These are phyloP conservation scores for Phytopythium vexans DNA, from an alignment of 352 stramenopile genomes.

Conservation along the genomic window DNA sequence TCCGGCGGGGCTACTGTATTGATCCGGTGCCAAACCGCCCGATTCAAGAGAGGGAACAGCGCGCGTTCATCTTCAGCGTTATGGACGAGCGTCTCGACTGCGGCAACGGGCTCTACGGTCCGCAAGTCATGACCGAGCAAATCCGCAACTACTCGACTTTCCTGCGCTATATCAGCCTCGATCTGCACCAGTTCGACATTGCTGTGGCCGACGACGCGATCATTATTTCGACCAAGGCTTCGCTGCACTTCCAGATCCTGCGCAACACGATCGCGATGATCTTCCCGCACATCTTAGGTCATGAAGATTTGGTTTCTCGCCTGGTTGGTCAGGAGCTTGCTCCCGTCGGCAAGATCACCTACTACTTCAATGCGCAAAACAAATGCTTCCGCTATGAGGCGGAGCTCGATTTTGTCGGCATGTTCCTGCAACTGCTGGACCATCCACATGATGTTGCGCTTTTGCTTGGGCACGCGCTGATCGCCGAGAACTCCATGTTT, in stretches of 20 bases:
- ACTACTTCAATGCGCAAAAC: conserved; percentile 31
- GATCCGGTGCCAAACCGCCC: conserved; percentile 9
- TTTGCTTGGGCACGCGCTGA: conserved; percentile 27
- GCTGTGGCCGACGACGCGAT: conserved; percentile 28
- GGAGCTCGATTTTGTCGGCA: conserved; percentile 35
- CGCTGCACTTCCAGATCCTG: conserved; percentile 39
- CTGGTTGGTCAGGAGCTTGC: conserved; percentile 37
- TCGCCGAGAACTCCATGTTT: conserved; percentile 36
- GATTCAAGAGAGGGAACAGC: conserved; percentile 19
- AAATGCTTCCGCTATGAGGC: conserved; percentile 26
- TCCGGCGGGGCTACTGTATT: conserved; percentile 3
- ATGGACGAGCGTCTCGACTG: conserved; percentile 34
- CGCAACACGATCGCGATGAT: conserved; percentile 38
- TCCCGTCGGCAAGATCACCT: conserved; percentile 17
- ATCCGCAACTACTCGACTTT: conserved; percentile 42
- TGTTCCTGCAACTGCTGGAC: conserved; percentile 28
- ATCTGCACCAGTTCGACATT: conserved; percentile 27
- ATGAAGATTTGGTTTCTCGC: conserved; percentile 32
- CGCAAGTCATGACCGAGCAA: conserved; percentile 35
- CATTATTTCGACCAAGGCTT: conserved; percentile 24
- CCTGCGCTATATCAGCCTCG: conserved; percentile 33
- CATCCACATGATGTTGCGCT: conserved; percentile 25
- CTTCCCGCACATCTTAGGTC: conserved; percentile 39
- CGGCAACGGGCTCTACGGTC: conserved; percentile 23
- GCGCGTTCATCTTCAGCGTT: conserved; percentile 32